Percentiles rank a stretch among this genome's conserved stretches.
phyloP scores from a whole-genome alignment of 2,329 filamentous ascomycete species.

The Neonectria faginata region DNA sequence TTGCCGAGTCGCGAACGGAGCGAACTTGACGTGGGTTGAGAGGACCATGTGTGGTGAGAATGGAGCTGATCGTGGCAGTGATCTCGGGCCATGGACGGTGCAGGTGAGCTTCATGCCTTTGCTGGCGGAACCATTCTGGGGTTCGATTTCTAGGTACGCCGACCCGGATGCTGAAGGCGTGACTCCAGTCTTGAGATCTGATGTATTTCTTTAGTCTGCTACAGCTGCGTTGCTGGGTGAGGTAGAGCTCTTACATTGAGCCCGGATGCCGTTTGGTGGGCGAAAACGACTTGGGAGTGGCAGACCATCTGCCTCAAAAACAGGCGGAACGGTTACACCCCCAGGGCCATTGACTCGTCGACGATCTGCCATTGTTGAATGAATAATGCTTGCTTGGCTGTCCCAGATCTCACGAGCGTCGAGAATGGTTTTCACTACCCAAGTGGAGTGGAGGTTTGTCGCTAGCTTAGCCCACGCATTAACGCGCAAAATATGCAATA shows the following conservation, averaged over 20 bases:
- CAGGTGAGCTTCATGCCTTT: conserved; percentile 90
- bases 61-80: conserved; percentile 87
- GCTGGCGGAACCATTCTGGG: conserved; percentile 58
- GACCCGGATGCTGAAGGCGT: conserved; percentile 95
- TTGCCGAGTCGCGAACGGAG: conserved; percentile 88
- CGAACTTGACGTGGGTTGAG: conserved; percentile 95
- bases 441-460: conserved; percentile 15
- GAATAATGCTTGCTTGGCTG: conserved; percentile 13
- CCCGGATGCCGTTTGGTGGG: conserved; percentile 78
- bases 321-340: conserved; percentile 79
- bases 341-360: conserved; percentile 90
- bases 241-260: conserved; percentile 76
- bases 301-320: conserved; percentile 69
- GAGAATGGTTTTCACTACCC: conserved; percentile 36
- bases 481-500: conserved; percentile 24
- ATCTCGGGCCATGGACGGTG: conserved; percentile 92
- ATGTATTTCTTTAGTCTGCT: conserved; percentile 34
- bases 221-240: conserved; percentile 7
- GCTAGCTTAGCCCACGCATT: background rate
- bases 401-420: conserved; percentile 11
- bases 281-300: conserved; percentile 64
- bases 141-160: conserved; percentile 81
- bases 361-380: conserved; percentile 77
- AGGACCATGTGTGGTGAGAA: conserved; percentile 95
- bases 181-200: conserved; percentile 90